These are phyloP conservation scores for Hypericum perforatum DNA, from an alignment of 345 rosid species.

Conservation along the genomic window DNA sequence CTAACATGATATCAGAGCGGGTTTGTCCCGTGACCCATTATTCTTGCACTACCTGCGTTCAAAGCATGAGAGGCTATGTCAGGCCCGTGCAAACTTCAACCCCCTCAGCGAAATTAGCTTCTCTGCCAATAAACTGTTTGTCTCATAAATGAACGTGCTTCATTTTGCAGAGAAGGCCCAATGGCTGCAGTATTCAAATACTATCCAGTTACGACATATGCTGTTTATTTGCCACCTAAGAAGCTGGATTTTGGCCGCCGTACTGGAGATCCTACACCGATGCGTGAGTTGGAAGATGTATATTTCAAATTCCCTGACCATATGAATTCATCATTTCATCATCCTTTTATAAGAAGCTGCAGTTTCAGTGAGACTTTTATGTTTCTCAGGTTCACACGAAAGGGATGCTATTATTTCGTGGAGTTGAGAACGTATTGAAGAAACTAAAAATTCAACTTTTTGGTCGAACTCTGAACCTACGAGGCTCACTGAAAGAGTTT, in stretches of 20 bases:
- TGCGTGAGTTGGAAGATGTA: slow-evolving; percentile 52
- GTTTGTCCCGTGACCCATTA: no score
- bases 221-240: slow-evolving; percentile 62
- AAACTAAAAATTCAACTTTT: slow-evolving; percentile 33
- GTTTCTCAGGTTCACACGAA: slow-evolving; percentile 44
- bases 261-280: slow-evolving; percentile 40
- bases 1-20: no score
- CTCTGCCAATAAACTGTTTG: neutral
- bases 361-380: slow-evolving; percentile 7
- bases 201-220: slow-evolving; percentile 61
- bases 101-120: neutral
- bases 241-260: slow-evolving; percentile 51
- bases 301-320: slow-evolving; percentile 1
- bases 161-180: slow-evolving; percentile 60
- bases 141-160: neutral
- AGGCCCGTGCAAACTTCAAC: no score
- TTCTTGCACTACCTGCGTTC: no score
- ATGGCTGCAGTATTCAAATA: slow-evolving; percentile 82
- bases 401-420: slow-evolving; percentile 53
- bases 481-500: slow-evolving; percentile 35
- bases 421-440: slow-evolving; percentile 41
- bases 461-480: slow-evolving; percentile 37
- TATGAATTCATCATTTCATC: neutral
- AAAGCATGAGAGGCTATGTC: no score
- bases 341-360: neutral